A percentile compares a stretch with the other conserved stretches of the same genome.
Evolutionary conservation across 768 basidiomycete genomes (phyloP).

Genomic region (Bullera alba): DNA sequence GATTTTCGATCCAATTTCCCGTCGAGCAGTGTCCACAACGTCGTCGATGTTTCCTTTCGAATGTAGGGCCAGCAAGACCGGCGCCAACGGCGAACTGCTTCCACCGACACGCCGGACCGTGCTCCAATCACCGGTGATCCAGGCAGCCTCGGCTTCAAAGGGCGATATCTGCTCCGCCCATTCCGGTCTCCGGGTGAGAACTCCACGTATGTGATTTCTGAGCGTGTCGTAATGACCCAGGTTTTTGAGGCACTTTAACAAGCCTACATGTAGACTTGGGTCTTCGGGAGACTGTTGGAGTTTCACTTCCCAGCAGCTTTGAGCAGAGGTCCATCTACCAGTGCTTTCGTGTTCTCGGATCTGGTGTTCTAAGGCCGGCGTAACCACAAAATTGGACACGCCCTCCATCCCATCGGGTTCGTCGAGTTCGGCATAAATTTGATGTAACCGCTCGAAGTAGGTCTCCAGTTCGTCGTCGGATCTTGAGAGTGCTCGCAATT

Average conservation of each 20-base stretch:
- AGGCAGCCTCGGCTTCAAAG: constrained; percentile 87
- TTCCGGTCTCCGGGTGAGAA: constrained; percentile 69
- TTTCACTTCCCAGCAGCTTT: constrained; percentile 97
- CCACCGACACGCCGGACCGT: constrained; percentile 61
- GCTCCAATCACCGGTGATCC: constrained; percentile 92
- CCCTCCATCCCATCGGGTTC: constrained; percentile 99
- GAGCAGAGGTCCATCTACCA: constrained; percentile 94
- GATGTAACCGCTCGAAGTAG: constrained; percentile 84
- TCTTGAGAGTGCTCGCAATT: constrained; percentile 47
- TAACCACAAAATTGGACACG: constrained; percentile 75
- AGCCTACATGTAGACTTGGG: constrained; percentile 76
- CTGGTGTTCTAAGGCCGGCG: constrained; percentile 87
- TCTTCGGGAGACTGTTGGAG: constrained; percentile 87
- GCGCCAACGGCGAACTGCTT: constrained; percentile 53
- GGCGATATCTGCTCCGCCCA: constrained; percentile 72
- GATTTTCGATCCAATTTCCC: constrained; percentile 69
- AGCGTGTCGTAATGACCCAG: constrained; percentile 96
- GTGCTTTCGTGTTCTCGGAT: constrained; percentile 97
- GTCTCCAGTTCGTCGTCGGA: constrained; percentile 54
- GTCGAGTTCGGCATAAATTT: constrained; percentile 91
- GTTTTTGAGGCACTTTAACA: constrained; percentile 83
- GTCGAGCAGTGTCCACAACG: constrained; percentile 52
- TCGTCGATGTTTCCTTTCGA: constrained; percentile 48
- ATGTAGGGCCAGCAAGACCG: constrained; percentile 72
- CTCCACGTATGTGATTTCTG: constrained; percentile 86